Evolutionary conservation across 2,329 filamentous ascomycete genomes (phyloP).

Genomic region (Trichoderma oligosporum): DNA sequence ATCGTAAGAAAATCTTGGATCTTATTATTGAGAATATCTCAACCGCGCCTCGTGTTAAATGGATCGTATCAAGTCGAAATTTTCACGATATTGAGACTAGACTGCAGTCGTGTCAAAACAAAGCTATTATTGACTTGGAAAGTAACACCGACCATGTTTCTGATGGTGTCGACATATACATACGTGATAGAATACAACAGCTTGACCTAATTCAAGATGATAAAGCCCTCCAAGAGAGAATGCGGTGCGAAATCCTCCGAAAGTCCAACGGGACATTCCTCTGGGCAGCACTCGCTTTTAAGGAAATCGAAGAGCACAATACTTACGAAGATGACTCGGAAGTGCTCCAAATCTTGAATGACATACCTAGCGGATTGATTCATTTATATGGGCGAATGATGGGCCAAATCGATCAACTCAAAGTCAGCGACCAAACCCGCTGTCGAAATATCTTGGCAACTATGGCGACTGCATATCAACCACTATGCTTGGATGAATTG

Average conservation of each 20-base stretch:
- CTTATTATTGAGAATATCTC: conserved; percentile 33
- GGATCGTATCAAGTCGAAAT: conserved; percentile 15
- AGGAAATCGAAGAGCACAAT: conserved; percentile 21
- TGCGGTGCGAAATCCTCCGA: conserved; percentile 21
- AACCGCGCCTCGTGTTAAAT: background rate
- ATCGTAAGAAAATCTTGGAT: conserved; percentile 36
- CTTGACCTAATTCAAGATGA: background rate
- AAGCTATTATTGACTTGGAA: background rate
- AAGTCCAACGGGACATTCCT: conserved; percentile 37
- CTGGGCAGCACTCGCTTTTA: conserved; percentile 25
- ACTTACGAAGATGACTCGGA: background rate
- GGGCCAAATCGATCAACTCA: too few relatives aligned
- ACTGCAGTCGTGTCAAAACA: background rate
- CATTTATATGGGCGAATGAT: too few relatives aligned
- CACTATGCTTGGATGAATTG: too few relatives aligned
- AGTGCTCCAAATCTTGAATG: too few relatives aligned
- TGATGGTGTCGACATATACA: background rate
- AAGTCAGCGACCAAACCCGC: too few relatives aligned
- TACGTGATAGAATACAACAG: background rate
- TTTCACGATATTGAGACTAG: conserved; percentile 20
- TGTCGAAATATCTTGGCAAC: too few relatives aligned
- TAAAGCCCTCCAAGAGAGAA: background rate
- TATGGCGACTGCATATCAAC: too few relatives aligned
- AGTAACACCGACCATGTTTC: background rate
- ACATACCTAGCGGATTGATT: too few relatives aligned